These are phyloP conservation scores for Amauroascus niger DNA, from an alignment of 2,329 filamentous ascomycete genomes.

Conservation along the genomic window DNA sequence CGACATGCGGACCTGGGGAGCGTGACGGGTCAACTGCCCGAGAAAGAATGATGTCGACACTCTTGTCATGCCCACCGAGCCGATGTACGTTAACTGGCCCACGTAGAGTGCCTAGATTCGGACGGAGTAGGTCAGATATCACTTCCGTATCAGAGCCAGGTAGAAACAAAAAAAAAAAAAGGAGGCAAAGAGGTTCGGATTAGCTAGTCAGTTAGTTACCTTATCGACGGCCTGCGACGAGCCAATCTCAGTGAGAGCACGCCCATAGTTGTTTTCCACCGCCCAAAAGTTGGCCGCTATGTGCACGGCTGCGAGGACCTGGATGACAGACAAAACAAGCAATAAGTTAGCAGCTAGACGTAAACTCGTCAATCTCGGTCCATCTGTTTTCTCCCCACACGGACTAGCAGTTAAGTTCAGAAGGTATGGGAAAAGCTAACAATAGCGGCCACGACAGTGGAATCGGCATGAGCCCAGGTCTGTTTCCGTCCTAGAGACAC, in stretches of 20 bases:
- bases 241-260: background rate
- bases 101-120: constrained; percentile 8
- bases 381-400: too few species aligned
- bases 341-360: too few species aligned
- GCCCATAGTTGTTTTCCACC: background rate
- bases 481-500: constrained; percentile 5
- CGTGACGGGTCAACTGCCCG: constrained; percentile 8
- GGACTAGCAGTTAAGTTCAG: background rate
- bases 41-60: constrained; percentile 11
- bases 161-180: too few species aligned
- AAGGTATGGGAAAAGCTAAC: background rate
- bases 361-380: too few species aligned
- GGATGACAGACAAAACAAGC: too few species aligned
- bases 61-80: constrained; percentile 11
- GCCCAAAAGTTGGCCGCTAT: constrained; percentile 5
- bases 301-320: background rate
- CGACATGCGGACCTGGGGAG: background rate
- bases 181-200: too few species aligned
- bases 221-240: background rate
- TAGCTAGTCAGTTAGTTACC: too few species aligned
- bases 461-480: constrained; percentile 2
- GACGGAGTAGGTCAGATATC: background rate
- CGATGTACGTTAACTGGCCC: constrained; percentile 10
- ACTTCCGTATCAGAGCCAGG: background rate
- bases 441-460: background rate